phyloP scores from a whole-genome alignment of 2,329 filamentous ascomycete genomes.

The Ambrosiella beaveri region DNA sequence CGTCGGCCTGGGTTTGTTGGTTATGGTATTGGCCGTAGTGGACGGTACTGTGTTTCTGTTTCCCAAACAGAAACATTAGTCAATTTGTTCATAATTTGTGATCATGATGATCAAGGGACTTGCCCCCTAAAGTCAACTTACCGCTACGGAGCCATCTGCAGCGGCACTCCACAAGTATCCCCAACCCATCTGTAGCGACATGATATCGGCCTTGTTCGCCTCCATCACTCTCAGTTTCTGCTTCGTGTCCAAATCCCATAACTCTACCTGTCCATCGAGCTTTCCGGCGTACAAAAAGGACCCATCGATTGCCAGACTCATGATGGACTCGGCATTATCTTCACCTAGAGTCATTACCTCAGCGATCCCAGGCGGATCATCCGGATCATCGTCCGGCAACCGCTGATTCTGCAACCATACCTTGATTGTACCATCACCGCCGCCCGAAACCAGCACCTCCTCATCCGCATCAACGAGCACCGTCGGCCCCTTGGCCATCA shows the following conservation, averaged over 20 bases:
- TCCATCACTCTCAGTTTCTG: conserved; percentile 80
- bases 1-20: conserved; percentile 22
- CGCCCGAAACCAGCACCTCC: conserved; percentile 77
- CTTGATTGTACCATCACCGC: conserved; percentile 86
- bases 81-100: neutral
- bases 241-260: conserved; percentile 92
- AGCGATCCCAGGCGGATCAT: conserved; percentile 40
- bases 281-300: conserved; percentile 88
- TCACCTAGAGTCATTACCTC: conserved; percentile 50
- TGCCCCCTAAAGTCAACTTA: conserved; percentile 25
- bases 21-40: conserved; percentile 42
- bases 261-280: conserved; percentile 70
- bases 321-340: conserved; percentile 44
- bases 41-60: conserved; percentile 47
- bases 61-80: neutral
- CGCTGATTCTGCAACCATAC: conserved; percentile 53
- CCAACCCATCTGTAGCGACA: conserved; percentile 71
- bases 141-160: conserved; percentile 73
- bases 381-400: conserved; percentile 9
- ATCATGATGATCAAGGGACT: neutral
- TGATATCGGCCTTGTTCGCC: conserved; percentile 63
- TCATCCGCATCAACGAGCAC: conserved; percentile 52
- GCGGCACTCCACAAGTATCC: conserved; percentile 75
- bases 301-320: conserved; percentile 73
- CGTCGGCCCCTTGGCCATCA: conserved; percentile 55